Evolutionary conservation across 306 rosid genomes (phyloP), one percentile per base, ranked within the genome.

Genomic region (Gastrolobium villosum): DNA sequence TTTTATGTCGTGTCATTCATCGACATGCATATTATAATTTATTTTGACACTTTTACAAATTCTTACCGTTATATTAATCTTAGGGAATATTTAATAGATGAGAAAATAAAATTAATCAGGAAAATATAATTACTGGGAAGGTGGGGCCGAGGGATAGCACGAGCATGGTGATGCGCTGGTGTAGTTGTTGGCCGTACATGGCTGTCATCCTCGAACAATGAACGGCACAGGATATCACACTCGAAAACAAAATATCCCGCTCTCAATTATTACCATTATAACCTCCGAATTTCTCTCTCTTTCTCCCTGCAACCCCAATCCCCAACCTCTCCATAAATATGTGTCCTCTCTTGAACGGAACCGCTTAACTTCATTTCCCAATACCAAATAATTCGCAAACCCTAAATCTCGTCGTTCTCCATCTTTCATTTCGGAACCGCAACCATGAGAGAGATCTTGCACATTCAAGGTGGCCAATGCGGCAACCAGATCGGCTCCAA

Each of bases 401-500:
- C 82, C 69, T 60, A 53, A 59, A 59, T 80, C 79, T 75, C 60
- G 41, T 4, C n/a, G 14, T 14, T 36, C 9, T 9, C 11, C 34
- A 0, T 3, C 32, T 0, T n/a, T 28, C 2, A 20, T 20, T 11
- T 5, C 32, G 1, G 32, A 8, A 77, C 52, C 64, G 37, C 43
- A 49, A 71, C 76, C 73, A 93, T 93, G 98, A 89, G 97, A 73
- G 98, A 93, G 86, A 93, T 93, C 81, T 77, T 93, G 84, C 98
- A 93, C 75, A 84, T 93, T 36, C 97, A 93, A 62, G 98, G 93
- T 28, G 98, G 98, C 77, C 98, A 93, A 86, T 93, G 98, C 78
- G 98, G 98, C 20, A 93, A 93, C 90, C 98, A 93, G 67, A 93
- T 93, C 87, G 98, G 98, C 0, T 91, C 98, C 85, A 93, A 93